Evolutionary conservation across 139 green algal genomes (phyloP), one percentile per base, ranked within the genome.

Genomic region (Pseudopediastrum boryanum): DNA sequence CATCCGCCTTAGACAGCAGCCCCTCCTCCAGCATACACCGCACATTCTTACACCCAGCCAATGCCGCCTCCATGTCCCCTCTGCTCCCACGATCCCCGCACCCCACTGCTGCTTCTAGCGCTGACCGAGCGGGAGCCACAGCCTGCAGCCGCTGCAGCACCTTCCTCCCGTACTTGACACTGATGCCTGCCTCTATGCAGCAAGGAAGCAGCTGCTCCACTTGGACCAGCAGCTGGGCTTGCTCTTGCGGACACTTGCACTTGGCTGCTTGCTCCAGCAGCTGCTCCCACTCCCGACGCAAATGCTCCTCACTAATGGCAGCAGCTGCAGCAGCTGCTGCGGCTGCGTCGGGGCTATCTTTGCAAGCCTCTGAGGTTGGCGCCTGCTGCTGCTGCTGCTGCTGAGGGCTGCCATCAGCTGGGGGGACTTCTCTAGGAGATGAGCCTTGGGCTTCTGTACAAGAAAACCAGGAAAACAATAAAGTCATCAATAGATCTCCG

Each of bases 131-230:
- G n/a, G 83, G 77, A 1, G 19, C 72, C 8, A 82, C 77, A 27
- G 46, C 42, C 77, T 79, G 71, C 67, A 87, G 70, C 12, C 83
- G 83, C 72, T 84, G 83, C 71, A 82, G 69, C 75, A 85, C 80
- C 84, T 89, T 89, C 43, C 74, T 68, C 8, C 84, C 80, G 35
- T 89, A 89, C 58, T 89, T 89, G 43, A 84, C 70, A 31, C 76
- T 83, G 80, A 89, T 84, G 71, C 84, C 84, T 2, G 64, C 72
- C 2, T 75, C 76, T 7, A 4, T 72, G 31, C 41, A 71, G 35
- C 31, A 46, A 31, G 64, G 66, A 59, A 82, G 44, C 76, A 89
- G 70, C 19, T 72, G 64, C 33, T 63, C 23, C 2, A 86, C 67
- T 27, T 59, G 43, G 4, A 61, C 44, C 46, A 84, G 66, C 75